Conservation (phyloP, 176 grass and related monocot species). For the Juncus effusus region DNA sequence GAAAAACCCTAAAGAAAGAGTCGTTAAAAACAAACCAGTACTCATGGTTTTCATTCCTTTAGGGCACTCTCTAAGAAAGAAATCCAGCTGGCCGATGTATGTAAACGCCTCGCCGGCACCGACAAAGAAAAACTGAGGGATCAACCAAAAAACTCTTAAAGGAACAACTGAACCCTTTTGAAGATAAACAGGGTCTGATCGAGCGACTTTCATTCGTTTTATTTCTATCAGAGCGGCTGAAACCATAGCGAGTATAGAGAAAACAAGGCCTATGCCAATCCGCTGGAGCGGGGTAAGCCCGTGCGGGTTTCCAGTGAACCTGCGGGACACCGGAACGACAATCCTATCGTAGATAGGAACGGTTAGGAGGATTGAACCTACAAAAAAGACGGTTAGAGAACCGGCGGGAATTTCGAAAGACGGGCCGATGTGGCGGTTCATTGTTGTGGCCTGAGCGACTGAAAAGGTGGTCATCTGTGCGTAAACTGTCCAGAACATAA, state of each 20-base stretch:
- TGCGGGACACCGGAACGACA: constrained; percentile 45
- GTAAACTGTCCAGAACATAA: constrained; percentile 98
- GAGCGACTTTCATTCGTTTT: constrained; percentile 40
- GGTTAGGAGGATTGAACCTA: constrained; percentile 79
- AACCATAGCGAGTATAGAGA: constrained; percentile 65
- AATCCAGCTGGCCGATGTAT: constrained; percentile 97
- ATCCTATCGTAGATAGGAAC: constrained; percentile 76
- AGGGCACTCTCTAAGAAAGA: constrained; percentile 93
- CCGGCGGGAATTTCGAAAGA: constrained; percentile 73
- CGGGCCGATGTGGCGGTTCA: constrained; percentile 62
- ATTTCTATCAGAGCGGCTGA: constrained; percentile 62
- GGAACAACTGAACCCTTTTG: constrained; percentile 5
- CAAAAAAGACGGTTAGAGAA: constrained; percentile 92
- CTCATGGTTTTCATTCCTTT: constrained; percentile 99
- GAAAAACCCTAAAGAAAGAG: constrained; percentile 80
- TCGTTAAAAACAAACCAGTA: constrained; percentile 90
- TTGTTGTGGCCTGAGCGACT: constrained; percentile 78
- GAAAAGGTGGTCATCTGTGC: constrained; percentile 99
- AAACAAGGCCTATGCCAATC: constrained; percentile 57
- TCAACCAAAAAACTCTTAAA: constrained; percentile 70
- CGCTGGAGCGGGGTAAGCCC: constrained; percentile 85
- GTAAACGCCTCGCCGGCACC: constrained; percentile 80
- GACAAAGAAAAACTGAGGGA: constrained; percentile 84
- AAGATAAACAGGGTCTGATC: neutral
- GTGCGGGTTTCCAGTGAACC: constrained; percentile 52